Evolutionary conservation across 2,329 filamentous ascomycete species (phyloP).

Genomic region (Simplicillium aogashimaense): DNA sequence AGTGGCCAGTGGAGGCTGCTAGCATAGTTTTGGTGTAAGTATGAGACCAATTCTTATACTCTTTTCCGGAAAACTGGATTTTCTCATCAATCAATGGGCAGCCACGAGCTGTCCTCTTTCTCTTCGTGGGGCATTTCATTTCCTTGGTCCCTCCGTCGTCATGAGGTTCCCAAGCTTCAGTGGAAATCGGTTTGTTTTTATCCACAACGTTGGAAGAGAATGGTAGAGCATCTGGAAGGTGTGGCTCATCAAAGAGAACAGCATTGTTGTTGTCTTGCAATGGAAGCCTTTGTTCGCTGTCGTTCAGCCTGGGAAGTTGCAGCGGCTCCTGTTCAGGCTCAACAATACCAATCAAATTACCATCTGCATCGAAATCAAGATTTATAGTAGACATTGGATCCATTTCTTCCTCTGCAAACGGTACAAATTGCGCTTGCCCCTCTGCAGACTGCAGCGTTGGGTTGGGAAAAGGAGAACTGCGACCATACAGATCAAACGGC

Average conservation of each 20-base stretch:
- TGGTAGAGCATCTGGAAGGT: conserved; percentile 4
- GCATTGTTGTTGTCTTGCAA: conserved; percentile 8
- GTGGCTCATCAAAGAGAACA: conserved; percentile 9
- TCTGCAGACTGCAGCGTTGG: conserved; percentile 10
- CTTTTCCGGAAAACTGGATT: conserved; percentile 23
- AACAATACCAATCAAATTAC: conserved; percentile 33
- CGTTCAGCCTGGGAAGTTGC: no score
- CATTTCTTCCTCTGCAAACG: conserved; percentile 28
- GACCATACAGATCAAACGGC: conserved; percentile 21
- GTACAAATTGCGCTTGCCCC: conserved; percentile 15
- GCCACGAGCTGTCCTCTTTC: background rate
- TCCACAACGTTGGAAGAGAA: background rate
- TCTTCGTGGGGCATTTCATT: conserved; percentile 2
- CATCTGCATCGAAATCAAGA: conserved; percentile 40
- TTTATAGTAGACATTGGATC: conserved; percentile 28
- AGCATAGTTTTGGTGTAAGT: conserved; percentile 48
- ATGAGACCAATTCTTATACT: conserved; percentile 28
- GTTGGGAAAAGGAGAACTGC: conserved; percentile 18
- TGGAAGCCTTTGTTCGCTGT: background rate
- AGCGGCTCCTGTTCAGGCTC: conserved; percentile 36
- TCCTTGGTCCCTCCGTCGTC: conserved; percentile 15
- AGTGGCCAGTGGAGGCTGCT: conserved; percentile 15
- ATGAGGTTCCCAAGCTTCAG: conserved; percentile 6
- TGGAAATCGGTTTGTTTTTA: background rate
- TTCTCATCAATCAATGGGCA: conserved; percentile 15